Conservation (phyloP, 129 eudicot genomes). For the Cynara cardunculus region DNA sequence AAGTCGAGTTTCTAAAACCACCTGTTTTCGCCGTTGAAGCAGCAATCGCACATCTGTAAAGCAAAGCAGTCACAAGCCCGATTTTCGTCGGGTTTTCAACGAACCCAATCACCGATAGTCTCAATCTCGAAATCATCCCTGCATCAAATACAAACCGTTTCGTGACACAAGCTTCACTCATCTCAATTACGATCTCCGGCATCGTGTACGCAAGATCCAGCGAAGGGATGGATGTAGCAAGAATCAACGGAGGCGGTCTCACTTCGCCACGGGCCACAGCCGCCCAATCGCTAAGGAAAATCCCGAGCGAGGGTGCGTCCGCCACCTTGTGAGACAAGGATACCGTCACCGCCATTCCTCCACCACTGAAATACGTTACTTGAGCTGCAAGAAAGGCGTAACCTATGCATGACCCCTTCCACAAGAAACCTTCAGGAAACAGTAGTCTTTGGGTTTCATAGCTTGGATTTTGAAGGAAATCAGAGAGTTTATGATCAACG, state of each 20-base stretch:
- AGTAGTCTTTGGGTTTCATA: slow-evolving; percentile 8
- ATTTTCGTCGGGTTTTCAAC: slow-evolving; percentile 20
- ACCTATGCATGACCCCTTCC: slow-evolving; percentile 24
- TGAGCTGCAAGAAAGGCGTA: slow-evolving; percentile 17
- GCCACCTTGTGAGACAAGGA: slow-evolving; percentile 32
- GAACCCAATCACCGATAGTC: not conserved
- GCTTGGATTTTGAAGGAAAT: slow-evolving; percentile 20
- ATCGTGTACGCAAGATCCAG: slow-evolving; percentile 2
- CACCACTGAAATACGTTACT: slow-evolving; percentile 25
- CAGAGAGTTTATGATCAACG: not conserved
- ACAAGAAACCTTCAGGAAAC: slow-evolving; percentile 26
- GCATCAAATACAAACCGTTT: slow-evolving; percentile 22
- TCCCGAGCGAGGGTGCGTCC: slow-evolving; percentile 10
- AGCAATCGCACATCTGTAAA: slow-evolving; percentile 23
- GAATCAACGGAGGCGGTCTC: slow-evolving; percentile 17
- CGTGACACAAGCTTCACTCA: slow-evolving; percentile 10
- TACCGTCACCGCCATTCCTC: slow-evolving; percentile 24
- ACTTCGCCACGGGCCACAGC: slow-evolving; percentile 9
- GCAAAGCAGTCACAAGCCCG: slow-evolving; percentile 21
- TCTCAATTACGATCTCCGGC: slow-evolving; percentile 14
- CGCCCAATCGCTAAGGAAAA: slow-evolving; percentile 34
- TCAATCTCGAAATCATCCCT: not conserved
- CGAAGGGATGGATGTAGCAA: slow-evolving; percentile 16
- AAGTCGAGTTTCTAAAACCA: not conserved
- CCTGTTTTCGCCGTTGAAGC: slow-evolving; percentile 14